Evolutionary conservation across 1,284 basidiomycete species (phyloP).

Genomic region (Pterulicium gracile): DNA sequence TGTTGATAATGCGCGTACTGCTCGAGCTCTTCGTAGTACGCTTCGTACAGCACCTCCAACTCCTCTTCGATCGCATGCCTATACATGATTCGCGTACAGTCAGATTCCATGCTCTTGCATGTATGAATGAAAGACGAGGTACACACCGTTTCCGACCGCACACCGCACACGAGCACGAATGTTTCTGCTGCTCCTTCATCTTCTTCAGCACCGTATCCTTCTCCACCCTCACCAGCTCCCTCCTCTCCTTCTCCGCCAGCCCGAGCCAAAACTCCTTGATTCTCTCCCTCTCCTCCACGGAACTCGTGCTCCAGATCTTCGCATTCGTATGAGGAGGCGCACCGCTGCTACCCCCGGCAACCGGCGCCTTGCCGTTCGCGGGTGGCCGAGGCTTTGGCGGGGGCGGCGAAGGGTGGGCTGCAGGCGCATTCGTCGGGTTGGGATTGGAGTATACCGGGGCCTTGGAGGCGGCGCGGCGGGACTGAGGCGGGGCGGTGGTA

Average conservation of each 20-base stretch:
- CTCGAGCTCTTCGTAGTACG: slow-evolving; percentile 99
- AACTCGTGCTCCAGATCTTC: slow-evolving; percentile 86
- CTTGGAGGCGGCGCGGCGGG: slow-evolving; percentile 52
- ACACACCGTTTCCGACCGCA: slow-evolving; percentile 92
- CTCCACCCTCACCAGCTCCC: slow-evolving; percentile 89
- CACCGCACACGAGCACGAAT: slow-evolving; percentile 91
- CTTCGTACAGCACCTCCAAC: slow-evolving; percentile 97
- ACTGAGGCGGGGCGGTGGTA: neutral
- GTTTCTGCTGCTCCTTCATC: slow-evolving; percentile 99
- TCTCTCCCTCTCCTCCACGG: slow-evolving; percentile 86
- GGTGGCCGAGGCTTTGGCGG: neutral
- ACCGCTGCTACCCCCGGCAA: slow-evolving; percentile 10
- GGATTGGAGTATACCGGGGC: slow-evolving; percentile 51
- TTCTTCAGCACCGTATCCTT: slow-evolving; percentile 94
- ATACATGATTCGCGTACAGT: slow-evolving; percentile 11
- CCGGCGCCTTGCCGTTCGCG: neutral
- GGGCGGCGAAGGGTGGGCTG: slow-evolving; percentile 11
- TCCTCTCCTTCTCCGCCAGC: slow-evolving; percentile 79
- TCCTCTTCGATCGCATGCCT: slow-evolving; percentile 97
- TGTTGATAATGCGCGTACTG: slow-evolving; percentile 97
- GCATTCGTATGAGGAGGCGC: slow-evolving; percentile 3
- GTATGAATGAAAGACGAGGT: slow-evolving; percentile 6
- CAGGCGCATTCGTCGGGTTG: slow-evolving; percentile 29
- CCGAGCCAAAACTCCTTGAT: slow-evolving; percentile 98
- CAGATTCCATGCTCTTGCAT: slow-evolving; percentile 5